Evolutionary conservation across 306 rosid species (phyloP), one percentile per base, ranked within the genome.

Genomic region (Quercus mongolica): DNA sequence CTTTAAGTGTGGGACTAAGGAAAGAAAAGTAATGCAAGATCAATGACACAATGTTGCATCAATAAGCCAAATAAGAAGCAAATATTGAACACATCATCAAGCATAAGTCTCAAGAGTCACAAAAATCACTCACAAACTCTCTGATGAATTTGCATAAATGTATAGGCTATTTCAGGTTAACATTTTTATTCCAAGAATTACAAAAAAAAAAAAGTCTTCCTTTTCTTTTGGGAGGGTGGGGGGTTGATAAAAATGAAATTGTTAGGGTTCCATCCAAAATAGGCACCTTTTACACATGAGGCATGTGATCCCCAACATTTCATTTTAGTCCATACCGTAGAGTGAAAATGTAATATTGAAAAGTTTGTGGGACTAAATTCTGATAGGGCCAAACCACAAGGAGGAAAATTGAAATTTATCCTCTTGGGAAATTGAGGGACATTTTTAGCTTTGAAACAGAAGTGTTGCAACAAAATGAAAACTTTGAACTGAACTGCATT

Each of bases 41-140:
- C 71, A 44, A 78, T 6, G 6, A n/a, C 69, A 70, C 6, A 41
- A 19, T 69, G 62, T 73, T 75, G 31, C 56, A 83, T 74, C 82
- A 23, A 73, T 79, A 46, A 25, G 72, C 67, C 71, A 77, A 21
- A 57, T 70, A 55, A 25, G 70, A 62, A 62, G 38, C 69, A 13
- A 62, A 58, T 58, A 21, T 28, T 13, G 13, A 63, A 13, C 20
- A 63, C 41, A 15, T 64, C 70, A 64, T 30, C 41, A 64, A 30
- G 41, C 70, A 64, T 64, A 18, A 64, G 19, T 64, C 30, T 20
- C 70, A 30, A 64, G 70, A 64, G 19, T 3, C 20, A 18, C 13
- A 31, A 5, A 64, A 64, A 28, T 63, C 20, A 30, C 18, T 41
- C 23, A 64, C 3, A 6, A 64, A 17, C 44, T 64, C 20, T 59